A percentile compares a stretch with the other conserved stretches of the same genome.
phyloP scores from a whole-genome alignment of 1,284 basidiomycete species.

The Trametes hirsuta region DNA sequence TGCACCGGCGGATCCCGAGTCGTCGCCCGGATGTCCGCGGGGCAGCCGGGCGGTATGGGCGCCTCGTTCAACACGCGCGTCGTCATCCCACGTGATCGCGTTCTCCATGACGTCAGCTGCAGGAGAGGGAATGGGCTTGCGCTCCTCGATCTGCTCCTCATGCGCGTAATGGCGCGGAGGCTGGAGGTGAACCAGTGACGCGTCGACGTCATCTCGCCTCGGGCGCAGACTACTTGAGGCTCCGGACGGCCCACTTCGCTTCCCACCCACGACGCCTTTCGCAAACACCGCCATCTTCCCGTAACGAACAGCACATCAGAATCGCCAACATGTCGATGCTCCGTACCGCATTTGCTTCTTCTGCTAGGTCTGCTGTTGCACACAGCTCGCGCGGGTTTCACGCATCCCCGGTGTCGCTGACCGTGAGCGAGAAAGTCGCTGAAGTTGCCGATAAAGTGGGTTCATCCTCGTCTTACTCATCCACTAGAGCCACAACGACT shows the following conservation, averaged over 20 bases:
- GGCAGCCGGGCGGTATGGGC: no score
- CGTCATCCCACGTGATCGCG: conserved; percentile 13
- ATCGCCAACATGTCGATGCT: conserved; percentile 29
- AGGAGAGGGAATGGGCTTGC: conserved; percentile 2
- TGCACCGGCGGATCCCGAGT: no score
- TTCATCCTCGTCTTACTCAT: not conserved
- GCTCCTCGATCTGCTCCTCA: conserved; percentile 2
- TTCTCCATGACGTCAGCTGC: conserved; percentile 2
- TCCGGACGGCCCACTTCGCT: not conserved
- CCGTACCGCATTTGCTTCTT: conserved; percentile 27
- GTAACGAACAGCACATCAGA: not conserved
- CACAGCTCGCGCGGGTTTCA: conserved; percentile 46
- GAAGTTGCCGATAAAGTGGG: conserved; percentile 62
- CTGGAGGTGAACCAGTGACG: not conserved
- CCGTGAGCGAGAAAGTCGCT: conserved; percentile 65
- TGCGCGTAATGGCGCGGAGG: not conserved
- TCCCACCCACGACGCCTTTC: conserved; percentile 4
- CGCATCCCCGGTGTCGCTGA: conserved; percentile 47
- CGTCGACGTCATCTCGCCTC: conserved; percentile 10
- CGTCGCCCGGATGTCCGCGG: no score
- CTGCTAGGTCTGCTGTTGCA: conserved; percentile 21
- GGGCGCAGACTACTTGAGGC: conserved; percentile 5
- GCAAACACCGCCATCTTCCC: not conserved
- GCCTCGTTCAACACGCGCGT: not conserved
- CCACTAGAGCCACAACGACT: not conserved